Conservation (phyloP, 2,329 filamentous ascomycete species). For the Sarocladium brachiariae region DNA sequence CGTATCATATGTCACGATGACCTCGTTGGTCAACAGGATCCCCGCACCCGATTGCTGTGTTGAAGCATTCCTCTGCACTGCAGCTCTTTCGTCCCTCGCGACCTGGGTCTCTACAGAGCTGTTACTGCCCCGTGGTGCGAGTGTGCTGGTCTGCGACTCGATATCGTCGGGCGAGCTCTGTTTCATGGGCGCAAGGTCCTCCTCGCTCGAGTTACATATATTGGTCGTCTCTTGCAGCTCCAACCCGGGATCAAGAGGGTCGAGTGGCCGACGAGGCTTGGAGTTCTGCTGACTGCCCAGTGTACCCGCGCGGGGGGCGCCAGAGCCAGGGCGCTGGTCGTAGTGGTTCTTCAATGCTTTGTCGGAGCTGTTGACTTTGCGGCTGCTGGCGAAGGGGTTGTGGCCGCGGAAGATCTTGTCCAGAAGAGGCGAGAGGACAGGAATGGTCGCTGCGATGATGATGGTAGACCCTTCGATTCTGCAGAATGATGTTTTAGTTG, state of each 20-base stretch:
- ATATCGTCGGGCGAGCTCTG: not conserved
- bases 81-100: not conserved
- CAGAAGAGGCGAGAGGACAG: constrained; percentile 20
- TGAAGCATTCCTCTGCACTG: not conserved
- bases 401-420: constrained; percentile 15
- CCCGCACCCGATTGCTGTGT: not conserved
- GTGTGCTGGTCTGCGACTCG: not conserved
- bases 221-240: not conserved
- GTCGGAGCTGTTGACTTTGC: not conserved
- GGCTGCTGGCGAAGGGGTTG: constrained; percentile 1
- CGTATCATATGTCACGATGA: not conserved
- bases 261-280: not conserved
- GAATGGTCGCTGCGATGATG: constrained; percentile 23
- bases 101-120: not conserved
- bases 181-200: not conserved
- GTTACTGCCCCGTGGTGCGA: not conserved
- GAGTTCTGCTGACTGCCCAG: not conserved
- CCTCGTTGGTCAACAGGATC: not conserved
- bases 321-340: not conserved
- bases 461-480: constrained; percentile 22
- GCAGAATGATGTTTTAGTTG: not conserved
- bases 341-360: not conserved
- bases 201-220: not conserved
- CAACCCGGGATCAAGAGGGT: not conserved
- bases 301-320: not conserved